These are phyloP conservation scores for Lophiotrema nucula DNA, from an alignment of 495 filamentous ascomycete species.

Conservation along the genomic window DNA sequence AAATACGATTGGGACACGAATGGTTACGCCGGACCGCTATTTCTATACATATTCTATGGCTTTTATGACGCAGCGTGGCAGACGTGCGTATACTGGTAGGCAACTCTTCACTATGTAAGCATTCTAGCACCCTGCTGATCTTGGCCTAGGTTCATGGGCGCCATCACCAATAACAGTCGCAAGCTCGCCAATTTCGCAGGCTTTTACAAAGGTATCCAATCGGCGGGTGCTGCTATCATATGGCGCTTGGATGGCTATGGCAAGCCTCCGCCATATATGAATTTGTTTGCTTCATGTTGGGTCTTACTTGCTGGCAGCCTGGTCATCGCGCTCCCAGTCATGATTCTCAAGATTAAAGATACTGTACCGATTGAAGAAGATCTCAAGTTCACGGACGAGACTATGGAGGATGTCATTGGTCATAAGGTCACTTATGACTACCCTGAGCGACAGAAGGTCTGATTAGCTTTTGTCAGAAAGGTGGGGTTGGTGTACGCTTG, in stretches of 20 bases:
- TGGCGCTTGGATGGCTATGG: slow-evolving; percentile 67
- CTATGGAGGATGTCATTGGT: slow-evolving; percentile 63
- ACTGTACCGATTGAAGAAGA: slow-evolving; percentile 71
- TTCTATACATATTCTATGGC: slow-evolving; percentile 89
- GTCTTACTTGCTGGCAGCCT: slow-evolving; percentile 68
- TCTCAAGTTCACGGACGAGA: slow-evolving; percentile 78
- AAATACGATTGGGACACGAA: slow-evolving; percentile 62
- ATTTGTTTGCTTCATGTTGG: slow-evolving; percentile 58
- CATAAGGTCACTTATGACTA: too few relatives aligned
- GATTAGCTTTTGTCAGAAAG: too few relatives aligned
- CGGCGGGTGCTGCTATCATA: slow-evolving; percentile 77
- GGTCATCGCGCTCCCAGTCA: slow-evolving; percentile 69
- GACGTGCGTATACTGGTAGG: slow-evolving; percentile 81
- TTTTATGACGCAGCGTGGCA: slow-evolving; percentile 86
- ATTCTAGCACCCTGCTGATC: not conserved
- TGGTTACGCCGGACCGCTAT: slow-evolving; percentile 76
- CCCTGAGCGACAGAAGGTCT: too few relatives aligned
- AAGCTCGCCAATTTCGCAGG: slow-evolving; percentile 88
- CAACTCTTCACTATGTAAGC: not conserved
- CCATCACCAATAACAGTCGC: slow-evolving; percentile 82
- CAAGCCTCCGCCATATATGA: slow-evolving; percentile 62
- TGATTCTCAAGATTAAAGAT: slow-evolving; percentile 74
- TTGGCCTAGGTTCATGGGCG: slow-evolving; percentile 75
- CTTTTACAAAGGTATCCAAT: slow-evolving; percentile 94
- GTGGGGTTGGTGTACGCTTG: too few relatives aligned